These are phyloP conservation scores for Phytophthora nicotianae DNA, from an alignment of 352 stramenopile genomes.

Conservation along the genomic window DNA sequence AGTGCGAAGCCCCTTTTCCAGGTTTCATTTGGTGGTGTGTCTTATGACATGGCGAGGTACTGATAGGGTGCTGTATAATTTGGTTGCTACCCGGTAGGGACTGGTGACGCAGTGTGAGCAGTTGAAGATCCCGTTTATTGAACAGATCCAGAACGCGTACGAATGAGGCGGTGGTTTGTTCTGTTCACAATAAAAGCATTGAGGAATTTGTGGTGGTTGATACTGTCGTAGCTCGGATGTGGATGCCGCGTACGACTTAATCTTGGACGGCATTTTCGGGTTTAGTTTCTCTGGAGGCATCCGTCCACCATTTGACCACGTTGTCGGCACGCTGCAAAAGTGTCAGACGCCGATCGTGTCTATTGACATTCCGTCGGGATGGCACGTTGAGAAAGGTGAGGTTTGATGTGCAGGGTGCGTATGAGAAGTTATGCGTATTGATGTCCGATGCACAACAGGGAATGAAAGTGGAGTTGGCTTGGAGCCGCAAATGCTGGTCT, in stretches of 20 bases:
- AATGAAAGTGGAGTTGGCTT: slow-evolving; percentile 82
- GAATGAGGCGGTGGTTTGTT: slow-evolving; percentile 14
- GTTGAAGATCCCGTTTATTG: slow-evolving; percentile 82
- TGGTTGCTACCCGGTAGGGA: slow-evolving; percentile 35
- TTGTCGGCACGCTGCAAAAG: slow-evolving; percentile 78
- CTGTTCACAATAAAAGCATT: slow-evolving; percentile 1
- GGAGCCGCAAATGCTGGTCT: slow-evolving; percentile 94
- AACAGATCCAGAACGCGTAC: slow-evolving; percentile 52
- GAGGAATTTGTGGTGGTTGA: slow-evolving; percentile 1
- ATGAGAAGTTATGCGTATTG: too few species aligned
- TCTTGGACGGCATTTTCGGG: slow-evolving; percentile 99
- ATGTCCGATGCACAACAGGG: too few species aligned
- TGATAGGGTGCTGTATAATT: background rate
- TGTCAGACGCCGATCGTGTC: slow-evolving; percentile 90
- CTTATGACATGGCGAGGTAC: background rate
- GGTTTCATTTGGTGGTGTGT: slow-evolving; percentile 29
- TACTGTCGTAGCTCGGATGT: slow-evolving; percentile 40
- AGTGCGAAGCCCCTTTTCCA: slow-evolving; percentile 81
- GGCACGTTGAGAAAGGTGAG: slow-evolving; percentile 94
- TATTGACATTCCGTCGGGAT: slow-evolving; percentile 98
- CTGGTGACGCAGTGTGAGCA: slow-evolving; percentile 80
- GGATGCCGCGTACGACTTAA: slow-evolving; percentile 83
- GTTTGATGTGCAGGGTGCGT: too few species aligned
- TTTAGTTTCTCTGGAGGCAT: slow-evolving; percentile 95
- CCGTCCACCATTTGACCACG: slow-evolving; percentile 90